A percentile compares a stretch with the other conserved stretches of the same genome.
Evolutionary conservation across 306 rosid species (phyloP).

Genomic region (Dalbergia cochinchinensis): DNA sequence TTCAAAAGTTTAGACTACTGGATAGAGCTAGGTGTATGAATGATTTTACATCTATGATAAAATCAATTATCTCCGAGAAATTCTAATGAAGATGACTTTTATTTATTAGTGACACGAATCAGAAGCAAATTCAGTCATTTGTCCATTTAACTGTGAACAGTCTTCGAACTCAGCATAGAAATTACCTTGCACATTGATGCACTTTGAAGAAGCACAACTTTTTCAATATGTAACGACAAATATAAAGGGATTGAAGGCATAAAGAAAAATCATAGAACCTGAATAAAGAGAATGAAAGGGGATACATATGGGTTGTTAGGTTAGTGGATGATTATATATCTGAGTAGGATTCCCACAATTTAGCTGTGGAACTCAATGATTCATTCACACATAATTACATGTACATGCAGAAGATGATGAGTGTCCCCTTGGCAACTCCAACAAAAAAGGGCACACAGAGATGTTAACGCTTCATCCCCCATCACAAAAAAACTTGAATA

Average conservation of each 20-base stretch:
- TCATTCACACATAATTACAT: background rate
- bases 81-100: background rate
- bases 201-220: slow-evolving; percentile 1
- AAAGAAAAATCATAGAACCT: slow-evolving; percentile 7
- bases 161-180: background rate
- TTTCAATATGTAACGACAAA: slow-evolving; percentile 11
- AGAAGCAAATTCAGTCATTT: too few species aligned
- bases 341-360: slow-evolving; percentile 70
- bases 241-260: background rate
- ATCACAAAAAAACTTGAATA: slow-evolving; percentile 27
- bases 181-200: slow-evolving; percentile 23
- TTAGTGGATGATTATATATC: slow-evolving; percentile 44
- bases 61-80: background rate
- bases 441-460: slow-evolving; percentile 43
- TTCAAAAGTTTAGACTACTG: too few species aligned
- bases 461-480: slow-evolving; percentile 14
- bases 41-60: too few species aligned
- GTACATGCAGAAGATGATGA: slow-evolving; percentile 43
- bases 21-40: too few species aligned
- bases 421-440: slow-evolving; percentile 46
- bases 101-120: too few species aligned
- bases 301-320: slow-evolving; percentile 27
- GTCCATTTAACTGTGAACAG: background rate
- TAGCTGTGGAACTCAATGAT: slow-evolving; percentile 53
- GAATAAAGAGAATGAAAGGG: slow-evolving; percentile 47